phyloP scores from a whole-genome alignment of 768 basidiomycete species.

The Trametes cubensis region DNA sequence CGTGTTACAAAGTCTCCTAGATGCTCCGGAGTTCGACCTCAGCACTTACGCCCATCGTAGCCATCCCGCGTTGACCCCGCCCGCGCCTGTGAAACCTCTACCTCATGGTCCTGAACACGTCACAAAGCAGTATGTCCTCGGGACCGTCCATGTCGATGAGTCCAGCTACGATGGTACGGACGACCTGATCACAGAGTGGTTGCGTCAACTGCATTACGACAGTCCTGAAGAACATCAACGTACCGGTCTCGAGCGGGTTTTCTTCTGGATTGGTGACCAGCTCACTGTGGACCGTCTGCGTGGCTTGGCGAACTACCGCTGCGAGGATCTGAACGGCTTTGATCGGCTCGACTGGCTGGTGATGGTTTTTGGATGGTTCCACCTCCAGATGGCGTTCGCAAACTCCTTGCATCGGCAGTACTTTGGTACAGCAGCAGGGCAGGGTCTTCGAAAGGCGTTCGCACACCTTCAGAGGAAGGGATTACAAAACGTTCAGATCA shows the following conservation, averaged over 20 bases:
- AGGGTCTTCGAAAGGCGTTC: constrained; percentile 30
- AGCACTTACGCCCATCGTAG: background rate
- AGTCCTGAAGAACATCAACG: background rate
- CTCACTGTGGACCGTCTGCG: constrained; percentile 43
- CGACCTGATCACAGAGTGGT: constrained; percentile 20
- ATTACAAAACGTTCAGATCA: constrained; percentile 13
- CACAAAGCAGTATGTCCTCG: constrained; percentile 21
- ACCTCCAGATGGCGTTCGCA: constrained; percentile 43
- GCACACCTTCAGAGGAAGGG: constrained; percentile 29
- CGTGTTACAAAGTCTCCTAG: constrained; percentile 1
- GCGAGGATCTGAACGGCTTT: constrained; percentile 43
- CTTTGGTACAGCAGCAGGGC: constrained; percentile 32
- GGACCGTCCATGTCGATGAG: constrained; percentile 28
- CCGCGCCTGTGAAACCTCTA: constrained; percentile 24
- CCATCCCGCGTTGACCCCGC: background rate
- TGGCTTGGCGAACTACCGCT: constrained; percentile 39
- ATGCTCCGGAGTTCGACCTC: constrained; percentile 10
- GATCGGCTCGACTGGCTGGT: constrained; percentile 42
- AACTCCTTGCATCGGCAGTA: constrained; percentile 47
- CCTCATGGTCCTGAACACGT: constrained; percentile 15
- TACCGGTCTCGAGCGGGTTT: constrained; percentile 26
- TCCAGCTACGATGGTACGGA: constrained; percentile 30
- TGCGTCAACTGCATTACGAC: constrained; percentile 21
- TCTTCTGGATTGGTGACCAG: constrained; percentile 42
- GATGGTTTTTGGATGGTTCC: constrained; percentile 44